These are phyloP conservation scores for Cutaneotrichosporon spelunceum DNA, from an alignment of 1,284 basidiomycete species.

Conservation along the genomic window DNA sequence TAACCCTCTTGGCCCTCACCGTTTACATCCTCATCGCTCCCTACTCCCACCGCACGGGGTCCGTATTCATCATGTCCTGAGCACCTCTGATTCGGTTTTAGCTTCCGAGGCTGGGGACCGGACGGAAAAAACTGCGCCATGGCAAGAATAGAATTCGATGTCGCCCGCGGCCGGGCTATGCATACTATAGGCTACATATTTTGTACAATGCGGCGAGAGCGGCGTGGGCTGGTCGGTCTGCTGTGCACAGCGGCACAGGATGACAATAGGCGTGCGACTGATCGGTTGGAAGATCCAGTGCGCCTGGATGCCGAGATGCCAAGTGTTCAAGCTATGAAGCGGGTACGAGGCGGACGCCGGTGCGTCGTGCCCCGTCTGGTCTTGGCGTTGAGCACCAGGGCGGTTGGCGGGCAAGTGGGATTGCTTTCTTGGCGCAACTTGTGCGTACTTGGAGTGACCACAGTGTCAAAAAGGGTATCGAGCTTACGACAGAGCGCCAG, in stretches of 20 bases:
- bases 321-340: not conserved
- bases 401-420: not conserved
- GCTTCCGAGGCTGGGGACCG: too few species aligned
- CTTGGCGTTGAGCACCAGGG: not conserved
- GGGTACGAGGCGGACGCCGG: not conserved
- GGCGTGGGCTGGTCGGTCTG: not conserved
- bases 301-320: not conserved
- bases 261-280: not conserved
- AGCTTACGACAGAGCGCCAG: not conserved
- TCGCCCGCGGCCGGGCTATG: not conserved
- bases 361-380: not conserved
- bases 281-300: not conserved
- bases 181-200: slow-evolving; percentile 3
- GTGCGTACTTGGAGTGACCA: not conserved
- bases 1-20: too few species aligned
- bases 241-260: not conserved
- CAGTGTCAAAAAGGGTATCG: not conserved
- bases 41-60: not conserved
- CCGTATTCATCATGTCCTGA: not conserved
- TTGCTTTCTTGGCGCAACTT: not conserved
- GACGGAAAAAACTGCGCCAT: not conserved
- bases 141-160: not conserved
- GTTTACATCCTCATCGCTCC: not conserved
- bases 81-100: not conserved
- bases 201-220: not conserved